phyloP scores from a whole-genome alignment of 805 yeast species.

The Sugiyamaella americana region DNA sequence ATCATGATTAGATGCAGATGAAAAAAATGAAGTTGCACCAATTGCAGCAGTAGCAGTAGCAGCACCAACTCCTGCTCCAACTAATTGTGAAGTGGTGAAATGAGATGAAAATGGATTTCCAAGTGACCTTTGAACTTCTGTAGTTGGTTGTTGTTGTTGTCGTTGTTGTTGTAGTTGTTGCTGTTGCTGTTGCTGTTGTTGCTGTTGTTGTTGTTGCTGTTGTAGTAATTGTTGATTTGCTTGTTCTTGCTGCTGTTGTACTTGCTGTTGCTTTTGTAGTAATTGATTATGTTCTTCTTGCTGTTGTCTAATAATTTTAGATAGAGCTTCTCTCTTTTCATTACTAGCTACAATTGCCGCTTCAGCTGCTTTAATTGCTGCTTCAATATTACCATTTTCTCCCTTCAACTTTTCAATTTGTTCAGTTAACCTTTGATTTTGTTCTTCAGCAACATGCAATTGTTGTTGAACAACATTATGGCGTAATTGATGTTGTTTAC shows the following conservation, averaged over 20 bases:
- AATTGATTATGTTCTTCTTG: too few relatives aligned
- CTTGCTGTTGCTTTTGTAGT: not conserved
- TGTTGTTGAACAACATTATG: constrained; percentile 65
- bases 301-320: constrained; percentile 1
- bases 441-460: constrained; percentile 54
- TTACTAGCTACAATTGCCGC: constrained; percentile 33
- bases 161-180: too few relatives aligned
- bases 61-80: constrained; percentile 17
- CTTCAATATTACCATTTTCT: constrained; percentile 26
- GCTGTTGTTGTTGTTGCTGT: too few relatives aligned
- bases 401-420: not conserved
- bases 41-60: constrained; percentile 24
- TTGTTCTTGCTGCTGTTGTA: not conserved
- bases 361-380: constrained; percentile 38
- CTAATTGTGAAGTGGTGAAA: not conserved
- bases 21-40: constrained; percentile 19
- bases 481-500: constrained; percentile 57
- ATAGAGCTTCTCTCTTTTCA: not conserved
- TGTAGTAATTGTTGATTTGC: too few relatives aligned
- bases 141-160: not conserved
- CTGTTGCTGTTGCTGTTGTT: too few relatives aligned
- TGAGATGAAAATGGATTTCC: constrained; percentile 2
- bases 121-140: not conserved
- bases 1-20: not conserved
- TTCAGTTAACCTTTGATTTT: constrained; percentile 28